Percentiles rank a stretch among this genome's conserved stretches.
Conservation (phyloP, 768 basidiomycete species). For the Candolleomyces eurysporus region DNA sequence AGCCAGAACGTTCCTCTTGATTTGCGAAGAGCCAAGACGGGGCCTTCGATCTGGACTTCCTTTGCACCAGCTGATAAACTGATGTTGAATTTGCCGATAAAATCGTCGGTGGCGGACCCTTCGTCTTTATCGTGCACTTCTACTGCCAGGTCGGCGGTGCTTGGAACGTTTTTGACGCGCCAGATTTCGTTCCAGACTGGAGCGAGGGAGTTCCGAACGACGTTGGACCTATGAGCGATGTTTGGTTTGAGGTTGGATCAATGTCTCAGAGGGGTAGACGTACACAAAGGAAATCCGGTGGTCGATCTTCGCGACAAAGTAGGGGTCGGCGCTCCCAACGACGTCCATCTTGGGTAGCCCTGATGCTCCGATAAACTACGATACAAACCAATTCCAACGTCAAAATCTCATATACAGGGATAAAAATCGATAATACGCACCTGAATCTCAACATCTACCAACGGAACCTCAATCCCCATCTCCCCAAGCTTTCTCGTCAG, state of each 20-base stretch:
- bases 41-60: conserved; percentile 61
- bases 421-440: conserved; percentile 24
- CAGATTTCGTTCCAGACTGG: conserved; percentile 81
- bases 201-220: conserved; percentile 50
- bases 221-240: conserved; percentile 53
- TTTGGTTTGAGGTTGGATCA: not conserved
- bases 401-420: not conserved
- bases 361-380: conserved; percentile 68
- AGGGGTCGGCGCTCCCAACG: conserved; percentile 63
- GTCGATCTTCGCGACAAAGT: conserved; percentile 69
- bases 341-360: conserved; percentile 71
- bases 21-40: conserved; percentile 38
- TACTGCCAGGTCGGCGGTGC: conserved; percentile 56
- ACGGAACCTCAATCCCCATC: conserved; percentile 27
- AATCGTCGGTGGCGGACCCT: conserved; percentile 54
- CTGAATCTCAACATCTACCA: conserved; percentile 58
- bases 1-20: conserved; percentile 66
- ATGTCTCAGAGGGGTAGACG: conserved; percentile 19
- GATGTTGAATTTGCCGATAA: conserved; percentile 61
- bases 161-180: conserved; percentile 71
- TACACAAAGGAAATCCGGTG: conserved; percentile 62
- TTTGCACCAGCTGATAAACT: conserved; percentile 55
- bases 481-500: conserved; percentile 34
- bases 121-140: conserved; percentile 70
- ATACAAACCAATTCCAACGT: not conserved